Base-by-base conservation (phyloP, 1,139 yeast species). In the Geotrichum aggregatum region DNA sequence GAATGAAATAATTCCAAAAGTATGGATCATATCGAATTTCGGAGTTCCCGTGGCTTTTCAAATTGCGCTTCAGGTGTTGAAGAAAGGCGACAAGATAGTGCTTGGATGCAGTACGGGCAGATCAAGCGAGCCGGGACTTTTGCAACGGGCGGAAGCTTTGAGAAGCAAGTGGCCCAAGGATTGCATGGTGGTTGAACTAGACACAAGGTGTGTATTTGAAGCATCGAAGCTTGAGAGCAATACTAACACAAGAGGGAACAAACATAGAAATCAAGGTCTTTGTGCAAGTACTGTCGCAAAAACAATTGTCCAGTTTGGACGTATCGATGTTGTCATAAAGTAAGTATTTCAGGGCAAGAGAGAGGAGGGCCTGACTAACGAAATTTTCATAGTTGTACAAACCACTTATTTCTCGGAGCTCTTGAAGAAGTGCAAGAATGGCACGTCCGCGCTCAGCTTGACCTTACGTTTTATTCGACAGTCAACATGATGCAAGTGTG, bases 351-450 rank as follows among this genome's bases (percentile, higher is more conserved):
- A 14, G 34, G n/a, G n/a, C 11, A 30, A 30, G 2, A 18, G 53
- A 54, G 11, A 22, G 55, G n/a, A 22, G 35, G 38, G 33, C 47
- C 40, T 26, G 18, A 49, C n/a, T n/a, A n/a, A n/a, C n/a, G n/a
- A n/a, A n/a, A n/a, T 11, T 35, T 42, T 6, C 11, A 46, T 31
- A 43, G 49, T 35, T 52, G 61, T 19, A 52, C 55, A 14, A 52
- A 43, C 39, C 45, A 49, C 22, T 34, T 47, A 41, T 52, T 55
- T 52, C 62, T 66, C 11, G 68, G 69, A 11, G 59, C 68, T 1
- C 34, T 68, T 3, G 68, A 66, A 43, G 70, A 66, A 45, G 59
- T 64, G 30, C 60, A 58, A 35, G 65, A 60, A 30, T 63, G 66
- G 63, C 66, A 65, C 35, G 43, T 67, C 39, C 57, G 61, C 5